Conservation (phyloP, 768 basidiomycete species). For the Suillus lakei region DNA sequence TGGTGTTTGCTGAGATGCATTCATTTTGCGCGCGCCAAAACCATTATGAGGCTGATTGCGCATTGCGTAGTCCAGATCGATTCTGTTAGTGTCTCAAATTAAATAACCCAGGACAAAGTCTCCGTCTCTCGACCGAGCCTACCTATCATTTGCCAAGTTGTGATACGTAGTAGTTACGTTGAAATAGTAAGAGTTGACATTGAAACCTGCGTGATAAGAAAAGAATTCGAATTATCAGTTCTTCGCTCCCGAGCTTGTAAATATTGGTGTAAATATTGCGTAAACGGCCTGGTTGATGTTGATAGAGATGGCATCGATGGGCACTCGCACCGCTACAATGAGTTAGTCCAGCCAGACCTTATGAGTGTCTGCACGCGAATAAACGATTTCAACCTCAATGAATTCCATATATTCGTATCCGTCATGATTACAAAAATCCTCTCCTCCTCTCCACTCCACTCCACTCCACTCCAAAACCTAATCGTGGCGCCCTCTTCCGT, state of each 20-base stretch:
- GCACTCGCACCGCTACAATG: no score
- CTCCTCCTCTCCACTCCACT: slow-evolving; percentile 22
- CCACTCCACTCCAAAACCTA: slow-evolving; percentile 23
- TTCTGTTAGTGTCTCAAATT: slow-evolving; percentile 5
- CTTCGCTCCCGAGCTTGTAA: no score
- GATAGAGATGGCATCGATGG: no score
- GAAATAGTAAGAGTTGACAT: background rate
- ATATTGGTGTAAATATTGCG: no score
- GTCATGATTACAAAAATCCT: slow-evolving; percentile 10
- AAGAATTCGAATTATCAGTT: background rate
- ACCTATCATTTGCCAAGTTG: slow-evolving; percentile 8
- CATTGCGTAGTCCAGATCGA: background rate
- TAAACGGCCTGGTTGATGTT: no score
- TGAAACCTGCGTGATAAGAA: background rate
- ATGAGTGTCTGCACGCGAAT: no score
- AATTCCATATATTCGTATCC: slow-evolving; percentile 2
- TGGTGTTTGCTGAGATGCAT: background rate
- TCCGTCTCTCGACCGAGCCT: slow-evolving; percentile 4
- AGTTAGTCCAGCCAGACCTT: no score
- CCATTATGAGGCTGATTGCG: no score
- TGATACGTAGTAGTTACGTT: slow-evolving; percentile 11
- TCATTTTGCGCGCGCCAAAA: no score
- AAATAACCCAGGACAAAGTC: slow-evolving; percentile 15
- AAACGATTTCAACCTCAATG: background rate
- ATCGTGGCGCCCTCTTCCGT: slow-evolving; percentile 76